Base-by-base conservation (phyloP, 768 basidiomycete genomes). In the Fomitopsis pulvina region DNA sequence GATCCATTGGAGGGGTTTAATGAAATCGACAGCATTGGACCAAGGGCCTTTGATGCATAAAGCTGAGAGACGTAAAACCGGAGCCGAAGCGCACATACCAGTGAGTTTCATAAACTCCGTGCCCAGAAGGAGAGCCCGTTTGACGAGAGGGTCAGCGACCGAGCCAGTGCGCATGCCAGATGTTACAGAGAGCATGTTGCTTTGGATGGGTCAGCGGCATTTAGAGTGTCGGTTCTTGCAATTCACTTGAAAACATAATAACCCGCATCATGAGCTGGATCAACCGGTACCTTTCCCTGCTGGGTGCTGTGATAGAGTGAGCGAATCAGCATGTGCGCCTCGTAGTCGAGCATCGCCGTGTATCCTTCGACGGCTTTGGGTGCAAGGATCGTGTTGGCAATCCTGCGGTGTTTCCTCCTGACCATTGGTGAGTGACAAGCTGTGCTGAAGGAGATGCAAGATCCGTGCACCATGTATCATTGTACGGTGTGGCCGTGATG, bases 1-100 rank as follows among this genome's bases (percentile, higher is more conserved):
- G 1, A 76, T 41, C 32, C 58, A 57, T 37, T 75, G 75, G 20
- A 77, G 68, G 9, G 69, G 50, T 12, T 67, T 65, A 2, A 77
- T 48, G 47, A 76, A 78, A 56, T 78, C 76, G 25, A 69, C 66
- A 12, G 69, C 42, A 51, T 77, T 77, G 1, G 74, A 72, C 22
- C 69, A 61, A 0, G 75, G 73, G 12, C 74, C 74, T 44, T 57
- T 73, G 69, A n/a, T n/a, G n/a, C n/a, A n/a, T n/a, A n/a, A n/a
- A n/a, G 67, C 70, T 70, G 30, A n/a, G 18, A 6, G 7, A n/a
- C 16, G 14, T 29, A 3, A 29, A 11, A 20, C 7, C 27, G 10
- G 53, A 6, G n/a, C 21, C 38, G 26, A 21, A 25, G 41, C 24
- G 7, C 7, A 32, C 12, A 18, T 40, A 44, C 28, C 26, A 24